These are phyloP conservation scores for Lactifluus rugatus DNA, from an alignment of 768 basidiomycete species.

Conservation along the genomic window DNA sequence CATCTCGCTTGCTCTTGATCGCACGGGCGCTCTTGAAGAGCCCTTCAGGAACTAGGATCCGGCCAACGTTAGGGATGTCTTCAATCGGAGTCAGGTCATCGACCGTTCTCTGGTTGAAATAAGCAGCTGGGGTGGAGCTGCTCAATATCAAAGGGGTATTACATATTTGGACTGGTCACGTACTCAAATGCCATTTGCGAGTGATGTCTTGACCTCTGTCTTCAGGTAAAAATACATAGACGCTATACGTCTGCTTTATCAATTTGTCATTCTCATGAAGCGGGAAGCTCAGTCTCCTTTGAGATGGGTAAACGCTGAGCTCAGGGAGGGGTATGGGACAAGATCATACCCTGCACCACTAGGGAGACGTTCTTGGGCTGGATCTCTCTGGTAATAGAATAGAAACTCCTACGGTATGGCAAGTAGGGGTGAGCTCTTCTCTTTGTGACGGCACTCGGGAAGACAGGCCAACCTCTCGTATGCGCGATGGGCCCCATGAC, in stretches of 20 bases:
- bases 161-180: slow-evolving; percentile 23
- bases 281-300: slow-evolving; percentile 33
- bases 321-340: not conserved
- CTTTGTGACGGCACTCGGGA: not conserved
- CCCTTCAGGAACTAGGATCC: slow-evolving; percentile 55
- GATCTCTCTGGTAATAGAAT: slow-evolving; percentile 60
- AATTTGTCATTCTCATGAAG: slow-evolving; percentile 32
- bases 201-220: slow-evolving; percentile 23
- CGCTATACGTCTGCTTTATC: slow-evolving; percentile 80
- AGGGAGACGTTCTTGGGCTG: slow-evolving; percentile 21
- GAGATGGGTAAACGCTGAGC: not conserved
- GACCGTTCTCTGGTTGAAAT: slow-evolving; percentile 70
- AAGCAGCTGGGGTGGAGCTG: slow-evolving; percentile 46
- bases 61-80: slow-evolving; percentile 47
- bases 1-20: slow-evolving; percentile 16
- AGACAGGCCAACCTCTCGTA: slow-evolving; percentile 56
- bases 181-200: slow-evolving; percentile 80
- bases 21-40: slow-evolving; percentile 44
- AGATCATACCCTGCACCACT: slow-evolving; percentile 16
- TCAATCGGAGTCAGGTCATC: slow-evolving; percentile 65
- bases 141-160: slow-evolving; percentile 13
- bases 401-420: slow-evolving; percentile 54
- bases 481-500: slow-evolving; percentile 75
- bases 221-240: slow-evolving; percentile 47
- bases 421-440: not conserved